Evolutionary conservation across 2,329 filamentous ascomycete species (phyloP), one percentile per base, ranked within the genome.

Genomic region (Calonectria hawksworthii): DNA sequence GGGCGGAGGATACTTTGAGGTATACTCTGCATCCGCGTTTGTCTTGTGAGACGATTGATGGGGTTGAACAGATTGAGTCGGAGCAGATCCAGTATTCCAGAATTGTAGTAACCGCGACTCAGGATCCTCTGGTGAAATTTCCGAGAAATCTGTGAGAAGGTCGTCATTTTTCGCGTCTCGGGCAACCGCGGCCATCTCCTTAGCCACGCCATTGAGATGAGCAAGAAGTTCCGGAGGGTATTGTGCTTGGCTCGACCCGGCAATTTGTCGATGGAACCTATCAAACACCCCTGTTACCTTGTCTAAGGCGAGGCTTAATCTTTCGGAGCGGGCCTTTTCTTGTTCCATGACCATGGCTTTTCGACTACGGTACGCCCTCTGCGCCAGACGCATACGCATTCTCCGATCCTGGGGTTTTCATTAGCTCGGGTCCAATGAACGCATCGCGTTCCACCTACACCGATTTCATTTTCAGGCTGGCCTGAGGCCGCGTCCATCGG

Each of bases 301-400:
- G 9, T 69, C 21, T 28, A 69, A 61, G 23, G 63, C 72, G 18
- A 30, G 28, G 54, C 52, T 72, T 23, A 74, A 50, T 36, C 38
- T 44, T 34, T 74, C 63, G 9, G n/a, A 41, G 4, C 73, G 73
- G 7, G 50, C 50, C 28, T 32, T 72, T 41, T 74, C 69, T n/a
- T 44, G 18, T 23, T 68, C 65, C 3, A 72, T 36, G 11, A 59
- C 65, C n/a, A n/a, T 69, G 21, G 47, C 54, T 21, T 73, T 74
- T 23, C 59, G 54, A 1, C 14, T 51, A 16, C 73, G 73, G 36
- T 74, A 74, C 23, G 73, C 28, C 14, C 73, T 54, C 16, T 74
- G 73, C 0, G 73, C 73, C 5, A 74, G 18, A 21, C 73, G 70
- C 73, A 74, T 72, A 4, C 69, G 52, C 5, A 32, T 4, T 28